Base-by-base conservation (phyloP, 1,284 basidiomycete genomes). In the Austroboletus novae-zelandiae region DNA sequence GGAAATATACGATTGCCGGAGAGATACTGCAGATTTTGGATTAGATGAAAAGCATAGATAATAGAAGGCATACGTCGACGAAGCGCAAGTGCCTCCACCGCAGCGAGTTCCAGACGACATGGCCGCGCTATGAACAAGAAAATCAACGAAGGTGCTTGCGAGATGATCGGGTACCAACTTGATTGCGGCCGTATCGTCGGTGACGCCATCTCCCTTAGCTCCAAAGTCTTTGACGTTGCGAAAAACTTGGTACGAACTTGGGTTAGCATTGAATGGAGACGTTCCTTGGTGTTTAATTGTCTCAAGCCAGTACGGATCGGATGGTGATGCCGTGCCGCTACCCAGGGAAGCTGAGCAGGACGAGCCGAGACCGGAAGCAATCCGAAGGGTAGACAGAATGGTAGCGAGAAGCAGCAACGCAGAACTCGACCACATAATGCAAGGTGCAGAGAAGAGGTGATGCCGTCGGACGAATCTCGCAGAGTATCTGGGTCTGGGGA, bases 191-290 rank as follows among this genome's bases (percentile, higher is more conserved):
- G 65, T 69, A 30, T 69, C 65, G 35, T 67, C 65, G 6, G 59
- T 60, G 13, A 64, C 32, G 5, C 65, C 65, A 48, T 67, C 65
- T 35, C 65, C 65, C 25, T 53, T 64, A 20, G 65, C 65, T 7
- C 65, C 65, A 37, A 55, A 66, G 50, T 69, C 61, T 40, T 58
- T 66, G 1, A 66, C 66, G 6, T 66, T 68, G 23, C 66, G 66
- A 64, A 86, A 90, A 36, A 91, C 86, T 50, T 80, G 72, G 61
- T 91, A 92, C 2, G 67, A 61, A 35, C 62, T 59, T 0, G 82
- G 72, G 57, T 80, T 70, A 1, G 75, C 48, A 58, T 83, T 80
- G 65, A 78, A 85, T 3, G 87, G 78, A 1, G 84, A 71, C 15
- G 66, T 76, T 25, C 87, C 87, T 61, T 83, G 84, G 58, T 88